Base-by-base conservation (phyloP, 192 early-diverging fungal species). In the Coemansia sp. region DNA sequence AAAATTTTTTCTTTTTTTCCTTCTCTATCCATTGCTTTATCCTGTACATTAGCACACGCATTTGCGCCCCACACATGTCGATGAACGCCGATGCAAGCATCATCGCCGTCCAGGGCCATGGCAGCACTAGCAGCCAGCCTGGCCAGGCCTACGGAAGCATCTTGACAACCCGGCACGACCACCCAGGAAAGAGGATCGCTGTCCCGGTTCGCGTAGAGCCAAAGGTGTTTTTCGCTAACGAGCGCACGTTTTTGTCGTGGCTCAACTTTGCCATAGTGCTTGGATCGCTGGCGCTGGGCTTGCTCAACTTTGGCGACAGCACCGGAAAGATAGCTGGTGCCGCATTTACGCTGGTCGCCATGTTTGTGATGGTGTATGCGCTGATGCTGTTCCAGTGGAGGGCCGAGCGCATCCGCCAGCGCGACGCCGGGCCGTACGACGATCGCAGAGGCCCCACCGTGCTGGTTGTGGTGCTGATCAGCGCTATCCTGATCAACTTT, bases 151-250 rank as follows among this genome's bases (percentile, higher is more conserved):
- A 81, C 36, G 78, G 78, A 62, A 81, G 73, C 56, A 40, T 73
- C 32, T 72, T 72, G 29, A 57, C 71, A 4, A 22, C 68, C 30
- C 71, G 68, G 64, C 54, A 64, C 48, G 64, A 69, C 45, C 66
- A 63, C 60, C 60, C 76, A 8, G 76, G 74, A 48, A 91, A 88
- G 78, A 25, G 22, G 22, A 90, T 91, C 60, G 87, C 84, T 20
- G 63, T 90, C 7, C 90, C 90, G 0, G 83, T 89, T 33, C 85
- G 90, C 7, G 85, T 93, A n/a, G 91, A 94, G 48, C 93, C 93
- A 61, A 97, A 97, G 66, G 91, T 96, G 12, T 96, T 94, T 72
- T 96, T 97, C 76, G 94, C 94, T 33, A 97, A 97, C 71, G 94
- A 96, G 78, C 86, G 94, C 20, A 96, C 94, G 1, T 94, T 95